Base-by-base conservation (phyloP, 2,329 filamentous ascomycete species). In the Talaromyces sp. region DNA sequence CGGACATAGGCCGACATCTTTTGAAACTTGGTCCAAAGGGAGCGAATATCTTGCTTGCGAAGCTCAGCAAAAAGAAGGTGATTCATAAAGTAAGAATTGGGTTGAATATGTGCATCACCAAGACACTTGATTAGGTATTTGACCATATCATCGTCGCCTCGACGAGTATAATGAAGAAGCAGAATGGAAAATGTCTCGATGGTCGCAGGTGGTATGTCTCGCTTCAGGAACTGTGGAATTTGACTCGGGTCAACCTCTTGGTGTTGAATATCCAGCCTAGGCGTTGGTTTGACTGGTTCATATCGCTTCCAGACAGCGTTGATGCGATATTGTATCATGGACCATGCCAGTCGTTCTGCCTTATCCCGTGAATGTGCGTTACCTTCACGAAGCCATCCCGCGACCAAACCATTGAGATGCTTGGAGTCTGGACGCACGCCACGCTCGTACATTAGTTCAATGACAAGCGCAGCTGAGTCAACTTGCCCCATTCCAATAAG, bases 381-480 rank as follows among this genome's bases (percentile, higher is more conserved):
- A 19, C 83, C 83, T 5, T 84, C 80, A 42, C 90, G 83, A 47
- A 94, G 78, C 82, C 89, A 91, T 1, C 88, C 89, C 8, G 86
- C 89, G 49, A 96, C 84, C 17, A 96, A 79, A 7, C 90, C 89
- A 65, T 96, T 96, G 51, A 94, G 79, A 60, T 95, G 89, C 47
- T 88, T 86, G 2, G 89, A 78, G 36, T 89, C 85, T 2, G 90
- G 86, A 52, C 79, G 78, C 30, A 91, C 82, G 1, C 85, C 85
- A 62, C 82, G 84, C 47, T 82, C 78, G 61, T 86, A 84, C 88
- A 95, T 93, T 57, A 91, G 80, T 13, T 88, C 82, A 24, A 94
- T 77, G 8, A 95, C 89, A 54, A 84, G 83, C 47, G 83, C 80
- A 3, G 90, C 90, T 2, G 87, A 88, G 51, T 88, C 82, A 13